Conservation (phyloP, 192 early-diverging fungal genomes). For the Backusella circina region DNA sequence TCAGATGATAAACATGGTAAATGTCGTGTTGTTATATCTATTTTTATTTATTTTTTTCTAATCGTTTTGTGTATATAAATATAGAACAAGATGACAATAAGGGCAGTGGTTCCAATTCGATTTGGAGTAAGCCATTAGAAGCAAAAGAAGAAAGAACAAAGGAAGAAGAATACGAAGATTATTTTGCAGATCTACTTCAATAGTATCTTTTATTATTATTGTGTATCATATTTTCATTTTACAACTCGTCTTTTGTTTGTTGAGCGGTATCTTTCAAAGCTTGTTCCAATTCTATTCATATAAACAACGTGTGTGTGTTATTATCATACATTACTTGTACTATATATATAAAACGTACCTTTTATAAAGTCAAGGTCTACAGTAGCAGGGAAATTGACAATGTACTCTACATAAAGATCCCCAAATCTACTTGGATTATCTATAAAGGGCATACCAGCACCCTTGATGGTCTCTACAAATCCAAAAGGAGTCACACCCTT, state of each 20-base stretch:
- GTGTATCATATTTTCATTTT: neutral
- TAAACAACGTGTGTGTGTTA: neutral
- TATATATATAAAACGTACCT: slow-evolving; percentile 30
- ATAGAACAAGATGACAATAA: neutral
- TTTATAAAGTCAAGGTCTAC: slow-evolving; percentile 41
- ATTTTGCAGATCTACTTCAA: slow-evolving; percentile 56
- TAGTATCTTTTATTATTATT: slow-evolving; percentile 11
- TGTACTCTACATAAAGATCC: slow-evolving; percentile 86
- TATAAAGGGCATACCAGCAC: slow-evolving; percentile 87
- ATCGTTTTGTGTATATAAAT: no score
- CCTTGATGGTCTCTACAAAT: slow-evolving; percentile 72
- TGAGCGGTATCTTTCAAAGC: neutral
- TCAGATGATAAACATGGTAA: neutral
- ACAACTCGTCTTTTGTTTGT: neutral
- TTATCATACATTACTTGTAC: neutral
- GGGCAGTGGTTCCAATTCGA: neutral
- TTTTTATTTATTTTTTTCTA: neutral
- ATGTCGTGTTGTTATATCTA: neutral
- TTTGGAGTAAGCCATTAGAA: slow-evolving; percentile 28
- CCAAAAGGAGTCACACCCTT: slow-evolving; percentile 54
- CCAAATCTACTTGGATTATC: slow-evolving; percentile 58
- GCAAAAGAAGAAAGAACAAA: slow-evolving; percentile 31
- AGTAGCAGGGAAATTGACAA: slow-evolving; percentile 70
- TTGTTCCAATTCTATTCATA: neutral
- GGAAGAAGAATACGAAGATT: slow-evolving; percentile 65